Percentiles rank a stretch among this genome's conserved stretches.
Evolutionary conservation across 768 basidiomycete genomes (phyloP).

Genomic region (Suillus variegatus): DNA sequence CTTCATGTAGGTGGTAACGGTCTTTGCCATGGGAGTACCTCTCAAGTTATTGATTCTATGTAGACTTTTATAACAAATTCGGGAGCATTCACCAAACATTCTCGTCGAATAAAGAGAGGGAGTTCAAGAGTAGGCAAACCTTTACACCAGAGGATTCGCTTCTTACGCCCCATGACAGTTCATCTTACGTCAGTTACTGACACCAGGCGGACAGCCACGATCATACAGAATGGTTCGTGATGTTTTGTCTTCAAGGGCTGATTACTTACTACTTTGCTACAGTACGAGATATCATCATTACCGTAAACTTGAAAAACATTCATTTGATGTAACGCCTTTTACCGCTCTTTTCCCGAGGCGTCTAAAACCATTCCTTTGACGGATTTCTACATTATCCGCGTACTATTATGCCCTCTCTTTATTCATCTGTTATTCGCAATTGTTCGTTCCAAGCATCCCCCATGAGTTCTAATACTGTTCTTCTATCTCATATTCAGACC

Average conservation of each 20-base stretch:
- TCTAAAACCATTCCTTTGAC: neutral
- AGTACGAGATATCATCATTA: slow-evolving; percentile 76
- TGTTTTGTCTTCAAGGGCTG: neutral
- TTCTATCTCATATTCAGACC: slow-evolving; percentile 7
- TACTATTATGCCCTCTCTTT: slow-evolving; percentile 9
- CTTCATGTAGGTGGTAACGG: slow-evolving; percentile 57
- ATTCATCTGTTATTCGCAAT: slow-evolving; percentile 11
- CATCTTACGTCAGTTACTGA: slow-evolving; percentile 85
- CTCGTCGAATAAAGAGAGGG: slow-evolving; percentile 71
- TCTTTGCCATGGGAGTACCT: neutral
- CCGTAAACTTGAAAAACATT: slow-evolving; percentile 62
- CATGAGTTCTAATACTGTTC: slow-evolving; percentile 8
- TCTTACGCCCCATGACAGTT: slow-evolving; percentile 43
- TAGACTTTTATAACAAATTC: slow-evolving; percentile 79
- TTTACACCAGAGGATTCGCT: neutral
- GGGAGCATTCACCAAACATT: slow-evolving; percentile 64
- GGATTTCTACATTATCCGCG: slow-evolving; percentile 7
- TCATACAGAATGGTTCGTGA: slow-evolving; percentile 68
- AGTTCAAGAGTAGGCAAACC: slow-evolving; percentile 61
- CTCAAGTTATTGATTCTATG: slow-evolving; percentile 12
- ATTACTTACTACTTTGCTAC: slow-evolving; percentile 11
- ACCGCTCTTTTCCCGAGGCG: neutral
- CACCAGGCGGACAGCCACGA: slow-evolving; percentile 68
- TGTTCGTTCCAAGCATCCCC: slow-evolving; percentile 10
- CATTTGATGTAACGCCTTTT: slow-evolving; percentile 31